Evolutionary conservation across 169 alveolate genomes (phyloP), one percentile per base, ranked within the genome.

Genomic region (Eimeria acervulina): DNA sequence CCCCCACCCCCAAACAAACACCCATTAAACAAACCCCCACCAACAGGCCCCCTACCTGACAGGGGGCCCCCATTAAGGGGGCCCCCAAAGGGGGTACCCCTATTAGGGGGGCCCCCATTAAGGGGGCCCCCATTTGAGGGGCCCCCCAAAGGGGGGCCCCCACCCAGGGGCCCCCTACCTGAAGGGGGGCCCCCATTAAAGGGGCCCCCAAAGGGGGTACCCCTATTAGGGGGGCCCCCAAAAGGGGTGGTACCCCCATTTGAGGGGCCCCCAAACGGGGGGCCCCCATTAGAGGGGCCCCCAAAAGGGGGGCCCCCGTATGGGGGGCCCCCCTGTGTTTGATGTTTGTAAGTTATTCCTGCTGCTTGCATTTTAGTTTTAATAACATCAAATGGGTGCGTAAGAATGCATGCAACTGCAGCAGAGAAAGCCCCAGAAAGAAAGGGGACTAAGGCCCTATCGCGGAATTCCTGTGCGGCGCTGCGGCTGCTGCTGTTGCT

Each of bases 311-410:
- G 59, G 52, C 59, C 55, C 87, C 59, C 52, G 38, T 17, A 63
- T 36, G 51, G 55, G 55, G 76, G 47, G 36, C 89, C 61, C 76
- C 28, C 36, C 61, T 63, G 33, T 94, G 78, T 21, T 42, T 19
- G 55, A 12, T 5, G 5, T 5, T 47, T 47, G 55, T 5, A 12
- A 7, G 12, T 47, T 7, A 47, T 7, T 47, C 12, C 19, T 0
- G 83, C 44, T 6, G 93, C 87, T 38, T 96, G 97, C 28, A 96
- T 42, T 23, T 93, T 93, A 10, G 97, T 96, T 63, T 96, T 96
- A 17, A 96, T 36, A 1, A 96, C 97, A 28, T 96, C 97, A 66
- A 96, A 95, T n/a, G 97, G 97, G 36, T 96, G 97, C 40, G 97
- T 96, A 8, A 96, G 44, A 6, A 95, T 66, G 42, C 96, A 81